Evolutionary conservation across 2,329 filamentous ascomycete species (phyloP), one percentile per base, ranked within the genome.

Genomic region (Dactylellina sp.): DNA sequence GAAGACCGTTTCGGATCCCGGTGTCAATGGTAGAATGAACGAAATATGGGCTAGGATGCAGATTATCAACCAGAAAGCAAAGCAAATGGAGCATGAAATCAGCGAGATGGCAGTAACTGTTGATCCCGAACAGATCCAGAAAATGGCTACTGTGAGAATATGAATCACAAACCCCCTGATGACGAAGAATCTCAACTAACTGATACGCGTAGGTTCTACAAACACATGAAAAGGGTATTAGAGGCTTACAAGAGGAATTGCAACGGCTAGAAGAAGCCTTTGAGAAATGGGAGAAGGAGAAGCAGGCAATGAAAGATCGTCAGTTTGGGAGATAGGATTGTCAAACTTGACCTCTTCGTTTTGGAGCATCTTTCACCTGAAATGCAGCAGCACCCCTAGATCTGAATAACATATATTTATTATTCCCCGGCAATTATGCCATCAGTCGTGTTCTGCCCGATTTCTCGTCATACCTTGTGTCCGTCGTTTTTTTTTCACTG

Each of bases 11-110:
- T 88, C 89, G 76, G 91, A 95, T 79, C 91, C 92, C 6, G 88
- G 89, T 6, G 85, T 94, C 63, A 86, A 87, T 39, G 91, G 91
- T 1, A 84, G 91, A 76, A 89, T 92, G 79, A 92, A 95, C 81
- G 91, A 95, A 83, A 88, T 95, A 47, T 95, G 91, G 91, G 92
- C 91, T 76, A 84, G 91, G 49, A 86, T 95, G 82, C 89, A 93
- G 53, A 86, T 89, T 39, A 83, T 95, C 52, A 85, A 90, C 76
- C 90, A 91, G 75, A 88, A 92, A 76, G 89, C 90, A 20, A 87
- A 89, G 76, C 86, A 88, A 78, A 81, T 96, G 77, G 89, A 89
- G 79, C 87, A 87, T 77, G 91, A 95, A 83, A 85, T 92, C 68
- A 90, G 89, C 80, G 89, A 88, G 82, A 85, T 86, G 35, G 84